A percentile compares a stretch with the other conserved stretches of the same genome.
These are phyloP conservation scores for Senna tora DNA, from an alignment of 306 rosid genomes.

Conservation along the genomic window DNA sequence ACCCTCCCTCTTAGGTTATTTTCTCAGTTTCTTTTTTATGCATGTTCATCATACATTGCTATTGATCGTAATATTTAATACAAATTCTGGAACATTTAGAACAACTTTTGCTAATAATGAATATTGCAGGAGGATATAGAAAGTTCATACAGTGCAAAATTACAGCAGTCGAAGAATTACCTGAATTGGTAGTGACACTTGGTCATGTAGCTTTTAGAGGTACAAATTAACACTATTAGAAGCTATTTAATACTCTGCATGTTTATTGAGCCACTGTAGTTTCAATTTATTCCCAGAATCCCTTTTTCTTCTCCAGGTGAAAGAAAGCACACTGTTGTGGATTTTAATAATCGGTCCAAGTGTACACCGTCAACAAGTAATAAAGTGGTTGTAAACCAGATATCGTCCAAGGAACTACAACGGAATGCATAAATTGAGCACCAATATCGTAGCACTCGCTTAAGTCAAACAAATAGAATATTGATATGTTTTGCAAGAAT, in stretches of 20 bases:
- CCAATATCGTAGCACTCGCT: too few species aligned
- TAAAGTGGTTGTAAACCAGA: too few species aligned
- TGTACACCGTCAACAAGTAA: too few species aligned
- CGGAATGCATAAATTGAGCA: too few species aligned
- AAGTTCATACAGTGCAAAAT: slow-evolving; percentile 50
- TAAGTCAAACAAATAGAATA: too few species aligned
- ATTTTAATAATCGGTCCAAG: too few species aligned
- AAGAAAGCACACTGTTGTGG: background rate
- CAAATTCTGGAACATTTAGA: background rate
- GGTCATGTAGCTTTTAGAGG: background rate
- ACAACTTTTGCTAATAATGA: slow-evolving; percentile 3
- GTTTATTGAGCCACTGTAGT: background rate
- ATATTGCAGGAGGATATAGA: slow-evolving; percentile 68
- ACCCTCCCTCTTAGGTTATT: too few species aligned
- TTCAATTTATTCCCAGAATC: background rate
- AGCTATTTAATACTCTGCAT: background rate
- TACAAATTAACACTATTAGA: slow-evolving; percentile 6
- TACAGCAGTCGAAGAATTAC: slow-evolving; percentile 56
- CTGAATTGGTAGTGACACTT: slow-evolving; percentile 44
- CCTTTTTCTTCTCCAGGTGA: background rate
- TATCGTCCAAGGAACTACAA: too few species aligned
- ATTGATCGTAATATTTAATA: background rate
- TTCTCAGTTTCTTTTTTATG: background rate
- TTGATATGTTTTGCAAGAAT: too few species aligned
- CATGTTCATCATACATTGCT: background rate